phyloP scores from a whole-genome alignment of 129 eudicot genomes.

The Flaveria robusta region DNA sequence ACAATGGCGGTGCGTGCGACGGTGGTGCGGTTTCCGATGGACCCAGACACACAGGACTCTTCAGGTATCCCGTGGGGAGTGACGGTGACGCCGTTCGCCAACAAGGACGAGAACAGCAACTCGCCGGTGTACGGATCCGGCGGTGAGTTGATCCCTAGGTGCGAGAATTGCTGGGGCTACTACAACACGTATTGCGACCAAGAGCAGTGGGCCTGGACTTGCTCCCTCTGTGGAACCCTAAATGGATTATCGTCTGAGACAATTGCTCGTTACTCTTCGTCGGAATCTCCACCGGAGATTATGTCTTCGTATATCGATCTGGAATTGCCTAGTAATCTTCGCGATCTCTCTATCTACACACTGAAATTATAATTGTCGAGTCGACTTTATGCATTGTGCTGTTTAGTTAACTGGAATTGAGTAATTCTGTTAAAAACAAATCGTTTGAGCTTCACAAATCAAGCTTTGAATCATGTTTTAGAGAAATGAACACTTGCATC shows the following conservation, averaged over 20 bases:
- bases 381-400: slow-evolving; percentile 2
- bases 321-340: slow-evolving; percentile 67
- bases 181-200: slow-evolving; percentile 89
- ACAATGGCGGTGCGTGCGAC: slow-evolving; percentile 84
- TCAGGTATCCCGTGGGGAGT: slow-evolving; percentile 94
- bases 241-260: slow-evolving; percentile 65
- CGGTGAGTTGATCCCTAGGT: slow-evolving; percentile 78
- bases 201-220: slow-evolving; percentile 94
- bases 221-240: slow-evolving; percentile 82
- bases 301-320: slow-evolving; percentile 82
- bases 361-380: not conserved
- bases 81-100: slow-evolving; percentile 78
- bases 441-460: slow-evolving; percentile 15
- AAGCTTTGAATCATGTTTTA: not conserved
- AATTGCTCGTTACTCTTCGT: slow-evolving; percentile 56
- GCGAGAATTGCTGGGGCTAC: slow-evolving; percentile 95
- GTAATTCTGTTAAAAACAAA: not conserved
- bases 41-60: slow-evolving; percentile 64
- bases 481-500: slow-evolving; percentile 2
- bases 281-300: slow-evolving; percentile 63
- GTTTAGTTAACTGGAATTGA: not conserved
- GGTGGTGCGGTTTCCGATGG: slow-evolving; percentile 66
- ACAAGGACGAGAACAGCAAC: slow-evolving; percentile 77
- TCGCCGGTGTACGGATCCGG: slow-evolving; percentile 89
- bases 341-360: slow-evolving; percentile 15